These are phyloP conservation scores for Phytophthora meadii DNA, from an alignment of 352 stramenopile species.

Conservation along the genomic window DNA sequence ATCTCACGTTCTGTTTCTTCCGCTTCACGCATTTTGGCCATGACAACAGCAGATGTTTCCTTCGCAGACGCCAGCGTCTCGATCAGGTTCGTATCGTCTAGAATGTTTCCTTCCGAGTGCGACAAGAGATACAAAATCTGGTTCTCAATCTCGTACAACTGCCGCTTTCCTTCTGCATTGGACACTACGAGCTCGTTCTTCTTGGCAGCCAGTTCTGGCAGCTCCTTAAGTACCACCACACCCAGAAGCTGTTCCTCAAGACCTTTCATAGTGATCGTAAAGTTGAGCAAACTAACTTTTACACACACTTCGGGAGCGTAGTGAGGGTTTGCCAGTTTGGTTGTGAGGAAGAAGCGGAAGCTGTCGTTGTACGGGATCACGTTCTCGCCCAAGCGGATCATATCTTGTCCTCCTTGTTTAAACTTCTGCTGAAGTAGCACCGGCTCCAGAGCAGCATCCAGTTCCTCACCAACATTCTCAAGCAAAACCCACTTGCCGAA, in stretches of 20 bases:
- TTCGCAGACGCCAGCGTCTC: slow-evolving; percentile 89
- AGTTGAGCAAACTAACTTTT: slow-evolving; percentile 94
- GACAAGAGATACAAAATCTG: slow-evolving; percentile 93
- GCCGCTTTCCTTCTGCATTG: slow-evolving; percentile 88
- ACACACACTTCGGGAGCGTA: slow-evolving; percentile 92
- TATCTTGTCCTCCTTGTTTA: slow-evolving; percentile 92
- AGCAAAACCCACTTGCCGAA: slow-evolving; percentile 93
- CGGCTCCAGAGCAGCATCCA: slow-evolving; percentile 91
- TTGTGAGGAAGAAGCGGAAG: slow-evolving; percentile 94
- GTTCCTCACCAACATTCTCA: slow-evolving; percentile 90
- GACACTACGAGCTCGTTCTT: slow-evolving; percentile 92
- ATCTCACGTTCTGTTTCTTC: slow-evolving; percentile 93
- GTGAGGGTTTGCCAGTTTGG: slow-evolving; percentile 93
- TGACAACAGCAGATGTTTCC: slow-evolving; percentile 80
- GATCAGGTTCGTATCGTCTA: slow-evolving; percentile 94
- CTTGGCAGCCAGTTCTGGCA: slow-evolving; percentile 90
- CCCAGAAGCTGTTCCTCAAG: slow-evolving; percentile 92
- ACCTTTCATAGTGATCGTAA: slow-evolving; percentile 93
- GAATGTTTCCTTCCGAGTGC: slow-evolving; percentile 92
- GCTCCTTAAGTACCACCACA: slow-evolving; percentile 90
- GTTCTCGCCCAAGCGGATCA: slow-evolving; percentile 93
- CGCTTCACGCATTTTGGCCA: slow-evolving; percentile 91
- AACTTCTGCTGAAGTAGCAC: slow-evolving; percentile 93
- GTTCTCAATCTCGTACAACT: slow-evolving; percentile 93
- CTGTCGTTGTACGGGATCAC: slow-evolving; percentile 92